Conservation (phyloP, 805 yeast species). For the Yarrowia porcina region DNA sequence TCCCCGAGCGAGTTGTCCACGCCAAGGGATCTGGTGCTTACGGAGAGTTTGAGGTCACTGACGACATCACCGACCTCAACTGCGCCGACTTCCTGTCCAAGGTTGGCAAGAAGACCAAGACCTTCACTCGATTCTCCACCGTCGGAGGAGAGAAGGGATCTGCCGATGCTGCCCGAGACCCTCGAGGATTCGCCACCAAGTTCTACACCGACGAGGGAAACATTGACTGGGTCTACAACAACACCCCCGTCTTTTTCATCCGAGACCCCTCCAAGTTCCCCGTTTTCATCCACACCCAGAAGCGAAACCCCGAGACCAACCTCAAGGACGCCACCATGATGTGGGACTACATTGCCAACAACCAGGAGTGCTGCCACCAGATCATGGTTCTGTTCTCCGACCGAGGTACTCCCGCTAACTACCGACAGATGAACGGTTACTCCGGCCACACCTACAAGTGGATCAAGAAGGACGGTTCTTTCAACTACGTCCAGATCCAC, state of each 20-base stretch:
- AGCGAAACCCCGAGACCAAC: slow-evolving; percentile 63
- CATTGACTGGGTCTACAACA: slow-evolving; percentile 70
- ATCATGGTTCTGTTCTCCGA: slow-evolving; percentile 55
- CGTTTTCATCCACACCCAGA: slow-evolving; percentile 64
- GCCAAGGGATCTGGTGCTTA: slow-evolving; percentile 66
- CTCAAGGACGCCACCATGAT: slow-evolving; percentile 53
- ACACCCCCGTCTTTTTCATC: slow-evolving; percentile 65
- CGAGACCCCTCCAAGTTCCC: slow-evolving; percentile 66
- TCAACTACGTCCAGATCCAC: slow-evolving; percentile 58
- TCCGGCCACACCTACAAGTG: slow-evolving; percentile 65
- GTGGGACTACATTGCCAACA: slow-evolving; percentile 57
- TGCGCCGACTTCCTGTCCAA: slow-evolving; percentile 54
- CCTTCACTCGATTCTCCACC: slow-evolving; percentile 57
- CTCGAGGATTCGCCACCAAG: slow-evolving; percentile 66
- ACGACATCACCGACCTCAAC: slow-evolving; percentile 52
- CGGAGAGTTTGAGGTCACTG: slow-evolving; percentile 58
- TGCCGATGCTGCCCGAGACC: slow-evolving; percentile 65
- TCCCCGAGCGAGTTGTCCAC: slow-evolving; percentile 66
- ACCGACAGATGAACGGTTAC: slow-evolving; percentile 58
- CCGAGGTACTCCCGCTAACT: slow-evolving; percentile 56
- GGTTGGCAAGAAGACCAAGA: slow-evolving; percentile 76
- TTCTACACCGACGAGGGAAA: slow-evolving; percentile 66
- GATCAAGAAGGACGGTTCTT: slow-evolving; percentile 49
- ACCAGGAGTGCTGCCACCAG: slow-evolving; percentile 58
- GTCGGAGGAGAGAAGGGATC: slow-evolving; percentile 70